A percentile compares a stretch with the other conserved stretches of the same genome.
These are phyloP conservation scores for Xylaria sp. DNA, from an alignment of 2,329 filamentous ascomycete genomes.

Conservation along the genomic window DNA sequence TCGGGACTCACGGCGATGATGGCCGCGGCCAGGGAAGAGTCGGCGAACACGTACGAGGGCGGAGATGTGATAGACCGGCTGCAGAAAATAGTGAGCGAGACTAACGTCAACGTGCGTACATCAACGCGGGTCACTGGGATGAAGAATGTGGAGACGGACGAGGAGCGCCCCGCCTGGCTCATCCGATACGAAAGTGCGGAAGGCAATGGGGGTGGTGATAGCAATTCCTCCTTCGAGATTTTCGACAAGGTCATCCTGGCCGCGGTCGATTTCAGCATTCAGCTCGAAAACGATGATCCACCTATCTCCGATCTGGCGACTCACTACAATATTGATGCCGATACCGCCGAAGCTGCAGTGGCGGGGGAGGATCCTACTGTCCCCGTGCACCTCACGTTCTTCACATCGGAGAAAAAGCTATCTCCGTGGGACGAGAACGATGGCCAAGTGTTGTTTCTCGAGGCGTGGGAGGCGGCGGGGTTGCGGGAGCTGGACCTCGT, in stretches of 20 bases:
- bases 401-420: constrained; percentile 6
- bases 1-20: constrained; percentile 30
- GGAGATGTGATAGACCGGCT: constrained; percentile 26
- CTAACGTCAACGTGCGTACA: constrained; percentile 9
- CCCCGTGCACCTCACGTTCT: constrained; percentile 17
- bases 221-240: constrained; percentile 1
- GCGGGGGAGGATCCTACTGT: not conserved
- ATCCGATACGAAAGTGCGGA: constrained; percentile 8
- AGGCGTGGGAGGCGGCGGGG: not conserved
- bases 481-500: constrained; percentile 18
- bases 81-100: constrained; percentile 4
- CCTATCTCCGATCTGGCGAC: not conserved
- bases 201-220: not conserved
- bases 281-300: not conserved
- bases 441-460: constrained; percentile 13
- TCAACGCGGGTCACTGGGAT: constrained; percentile 13
- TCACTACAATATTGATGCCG: not conserved
- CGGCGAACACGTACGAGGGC: constrained; percentile 27
- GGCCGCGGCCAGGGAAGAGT: constrained; percentile 30
- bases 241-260: constrained; percentile 24
- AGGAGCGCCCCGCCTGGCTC: constrained; percentile 9
- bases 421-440: constrained; percentile 3
- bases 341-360: not conserved
- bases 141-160: not conserved
- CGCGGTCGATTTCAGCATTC: not conserved